Percentiles rank a stretch among this genome's conserved stretches.
Evolutionary conservation across 306 rosid species (phyloP).

Genomic region (Glycine latifolia): DNA sequence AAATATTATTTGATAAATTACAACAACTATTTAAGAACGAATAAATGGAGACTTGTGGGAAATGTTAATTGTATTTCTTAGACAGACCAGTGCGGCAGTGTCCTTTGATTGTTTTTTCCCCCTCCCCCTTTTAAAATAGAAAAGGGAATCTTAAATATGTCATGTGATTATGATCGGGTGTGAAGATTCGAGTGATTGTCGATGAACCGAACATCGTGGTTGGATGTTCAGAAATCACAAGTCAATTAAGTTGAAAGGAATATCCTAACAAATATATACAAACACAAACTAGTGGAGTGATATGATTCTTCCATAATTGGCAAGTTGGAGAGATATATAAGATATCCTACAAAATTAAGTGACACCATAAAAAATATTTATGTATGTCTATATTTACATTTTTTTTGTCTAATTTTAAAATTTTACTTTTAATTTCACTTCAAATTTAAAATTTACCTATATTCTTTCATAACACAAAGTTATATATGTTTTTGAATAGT

Average conservation of each 20-base stretch:
- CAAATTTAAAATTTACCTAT: background rate
- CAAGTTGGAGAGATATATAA: background rate
- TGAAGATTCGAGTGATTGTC: background rate
- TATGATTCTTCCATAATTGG: background rate
- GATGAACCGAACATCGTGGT: conserved; percentile 2
- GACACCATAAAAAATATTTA: background rate
- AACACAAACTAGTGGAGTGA: background rate
- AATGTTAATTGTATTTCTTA: background rate
- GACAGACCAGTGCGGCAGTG: background rate
- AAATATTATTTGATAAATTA: no score
- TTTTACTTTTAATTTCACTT: background rate
- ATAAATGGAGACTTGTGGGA: background rate
- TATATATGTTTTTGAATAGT: background rate
- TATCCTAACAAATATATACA: background rate
- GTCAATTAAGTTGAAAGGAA: conserved; percentile 10
- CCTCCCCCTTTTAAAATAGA: background rate
- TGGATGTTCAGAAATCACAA: conserved; percentile 13
- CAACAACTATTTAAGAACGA: background rate
- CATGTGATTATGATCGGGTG: background rate
- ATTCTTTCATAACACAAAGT: background rate
- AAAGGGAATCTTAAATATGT: background rate
- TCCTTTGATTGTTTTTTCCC: background rate
- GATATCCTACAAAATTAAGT: background rate
- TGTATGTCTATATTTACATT: background rate
- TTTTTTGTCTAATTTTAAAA: background rate